Evolutionary conservation across 2,329 filamentous ascomycete species (phyloP).

Genomic region (Neonectria neomacrospora): DNA sequence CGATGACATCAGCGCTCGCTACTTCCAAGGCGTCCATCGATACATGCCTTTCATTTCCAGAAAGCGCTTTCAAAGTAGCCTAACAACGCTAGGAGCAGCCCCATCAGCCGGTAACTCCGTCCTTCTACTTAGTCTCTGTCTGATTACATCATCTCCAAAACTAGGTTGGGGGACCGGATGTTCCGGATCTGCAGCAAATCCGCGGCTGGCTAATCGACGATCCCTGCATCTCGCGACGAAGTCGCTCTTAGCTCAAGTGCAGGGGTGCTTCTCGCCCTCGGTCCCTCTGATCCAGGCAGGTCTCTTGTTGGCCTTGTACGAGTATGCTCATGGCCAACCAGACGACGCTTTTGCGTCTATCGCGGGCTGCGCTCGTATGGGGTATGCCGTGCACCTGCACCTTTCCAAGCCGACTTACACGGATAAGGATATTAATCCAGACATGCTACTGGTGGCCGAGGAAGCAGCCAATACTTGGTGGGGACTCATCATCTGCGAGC

Average conservation of each 20-base stretch:
- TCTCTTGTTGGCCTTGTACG: slow-evolving; percentile 8
- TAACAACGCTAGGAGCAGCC: not conserved
- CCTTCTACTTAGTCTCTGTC: not conserved
- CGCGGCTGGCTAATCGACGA: not conserved
- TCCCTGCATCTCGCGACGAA: not conserved
- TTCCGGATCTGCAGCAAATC: not conserved
- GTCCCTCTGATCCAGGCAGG: slow-evolving; percentile 7
- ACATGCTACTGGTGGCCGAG: not conserved
- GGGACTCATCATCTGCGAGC: slow-evolving; percentile 10
- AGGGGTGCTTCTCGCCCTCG: not conserved
- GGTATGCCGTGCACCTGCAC: slow-evolving; percentile 2
- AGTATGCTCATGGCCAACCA: slow-evolving; percentile 4
- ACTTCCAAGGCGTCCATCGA: slow-evolving; percentile 6
- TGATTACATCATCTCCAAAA: not conserved
- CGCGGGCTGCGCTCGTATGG: not conserved
- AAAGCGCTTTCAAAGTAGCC: not conserved
- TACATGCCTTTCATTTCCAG: slow-evolving; percentile 16
- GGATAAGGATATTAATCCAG: not conserved
- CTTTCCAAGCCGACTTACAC: not conserved
- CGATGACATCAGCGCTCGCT: slow-evolving; percentile 12
- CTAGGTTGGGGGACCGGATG: not conserved
- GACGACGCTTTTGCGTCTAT: slow-evolving; percentile 2
- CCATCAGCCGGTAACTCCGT: slow-evolving; percentile 10
- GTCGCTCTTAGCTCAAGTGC: slow-evolving; percentile 9
- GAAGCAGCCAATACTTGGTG: slow-evolving; percentile 21